Conservation (phyloP, 225 moss, liverwort and hornwort genomes). For the Straminergon stramineum region DNA sequence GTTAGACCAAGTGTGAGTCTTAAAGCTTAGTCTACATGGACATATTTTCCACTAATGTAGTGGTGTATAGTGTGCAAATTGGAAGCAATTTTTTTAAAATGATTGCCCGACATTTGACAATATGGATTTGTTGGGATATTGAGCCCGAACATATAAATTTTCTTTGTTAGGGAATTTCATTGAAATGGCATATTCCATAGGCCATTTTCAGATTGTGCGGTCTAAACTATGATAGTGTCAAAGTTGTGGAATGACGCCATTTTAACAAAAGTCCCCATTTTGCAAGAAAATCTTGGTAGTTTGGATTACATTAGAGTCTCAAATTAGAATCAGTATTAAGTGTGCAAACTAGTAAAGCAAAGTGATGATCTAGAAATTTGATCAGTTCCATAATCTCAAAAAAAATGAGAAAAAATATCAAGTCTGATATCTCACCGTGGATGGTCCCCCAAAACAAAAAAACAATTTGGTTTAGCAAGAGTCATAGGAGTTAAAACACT, state of each 20-base stretch:
- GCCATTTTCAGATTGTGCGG: too few relatives aligned
- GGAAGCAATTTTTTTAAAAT: neutral
- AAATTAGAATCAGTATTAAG: neutral
- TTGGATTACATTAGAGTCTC: neutral
- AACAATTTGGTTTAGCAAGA: neutral
- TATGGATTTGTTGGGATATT: accelerated
- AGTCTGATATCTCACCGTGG: neutral
- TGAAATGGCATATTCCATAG: too few relatives aligned
- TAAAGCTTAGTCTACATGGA: accelerated
- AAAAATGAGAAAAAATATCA: neutral
- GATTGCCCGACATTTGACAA: too few relatives aligned
- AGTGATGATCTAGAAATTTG: neutral
- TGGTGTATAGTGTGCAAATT: neutral
- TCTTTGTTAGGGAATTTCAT: neutral
- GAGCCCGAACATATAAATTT: too few relatives aligned
- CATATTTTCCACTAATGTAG: neutral
- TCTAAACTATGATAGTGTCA: too few relatives aligned
- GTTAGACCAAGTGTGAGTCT: neutral
- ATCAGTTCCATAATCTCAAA: neutral
- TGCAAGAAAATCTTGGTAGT: neutral
- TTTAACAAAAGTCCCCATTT: too few relatives aligned
- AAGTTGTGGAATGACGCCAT: too few relatives aligned
- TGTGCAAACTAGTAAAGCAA: neutral
- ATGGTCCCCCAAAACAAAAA: accelerated
- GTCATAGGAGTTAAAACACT: neutral